These are phyloP conservation scores for Eragrostis nindensis DNA, from an alignment of 176 grass and related monocot genomes.

Conservation along the genomic window DNA sequence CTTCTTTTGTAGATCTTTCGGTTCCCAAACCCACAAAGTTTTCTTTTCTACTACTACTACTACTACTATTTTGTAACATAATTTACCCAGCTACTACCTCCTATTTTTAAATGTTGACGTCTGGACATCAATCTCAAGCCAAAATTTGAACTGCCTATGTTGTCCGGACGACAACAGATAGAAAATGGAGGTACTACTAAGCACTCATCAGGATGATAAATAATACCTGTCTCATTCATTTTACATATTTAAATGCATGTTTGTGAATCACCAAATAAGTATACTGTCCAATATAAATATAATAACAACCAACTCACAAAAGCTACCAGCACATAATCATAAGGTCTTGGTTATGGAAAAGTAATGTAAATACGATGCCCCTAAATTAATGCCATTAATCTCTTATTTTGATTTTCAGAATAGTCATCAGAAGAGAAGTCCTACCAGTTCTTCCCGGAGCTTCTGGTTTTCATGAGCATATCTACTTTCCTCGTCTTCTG, in stretches of 20 bases:
- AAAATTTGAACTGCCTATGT: too few relatives aligned
- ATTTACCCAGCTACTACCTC: slow-evolving; percentile 12
- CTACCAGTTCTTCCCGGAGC: slow-evolving; percentile 75
- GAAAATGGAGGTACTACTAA: too few relatives aligned
- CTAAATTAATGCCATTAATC: neutral
- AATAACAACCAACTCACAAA: neutral
- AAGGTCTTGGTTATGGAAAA: neutral
- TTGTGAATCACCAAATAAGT: neutral
- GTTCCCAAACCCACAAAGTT: neutral
- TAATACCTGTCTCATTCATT: neutral
- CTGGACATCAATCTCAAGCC: too few relatives aligned
- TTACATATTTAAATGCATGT: neutral
- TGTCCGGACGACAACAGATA: too few relatives aligned
- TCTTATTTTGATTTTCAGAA: neutral
- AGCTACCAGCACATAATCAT: neutral
- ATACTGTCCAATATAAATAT: slow-evolving; percentile 1
- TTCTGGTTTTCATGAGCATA: slow-evolving; percentile 70
- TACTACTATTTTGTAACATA: neutral
- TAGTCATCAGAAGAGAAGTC: slow-evolving; percentile 18
- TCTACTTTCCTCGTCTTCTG: slow-evolving; percentile 54
- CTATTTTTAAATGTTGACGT: too few relatives aligned
- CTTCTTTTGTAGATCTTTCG: neutral
- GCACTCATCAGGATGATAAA: neutral
- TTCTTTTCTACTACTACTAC: neutral
- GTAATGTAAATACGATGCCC: neutral